Percentiles rank a stretch among this genome's conserved stretches.
Evolutionary conservation across 2,329 filamentous ascomycete genomes (phyloP).

Genomic region (Seiridium unicorne): DNA sequence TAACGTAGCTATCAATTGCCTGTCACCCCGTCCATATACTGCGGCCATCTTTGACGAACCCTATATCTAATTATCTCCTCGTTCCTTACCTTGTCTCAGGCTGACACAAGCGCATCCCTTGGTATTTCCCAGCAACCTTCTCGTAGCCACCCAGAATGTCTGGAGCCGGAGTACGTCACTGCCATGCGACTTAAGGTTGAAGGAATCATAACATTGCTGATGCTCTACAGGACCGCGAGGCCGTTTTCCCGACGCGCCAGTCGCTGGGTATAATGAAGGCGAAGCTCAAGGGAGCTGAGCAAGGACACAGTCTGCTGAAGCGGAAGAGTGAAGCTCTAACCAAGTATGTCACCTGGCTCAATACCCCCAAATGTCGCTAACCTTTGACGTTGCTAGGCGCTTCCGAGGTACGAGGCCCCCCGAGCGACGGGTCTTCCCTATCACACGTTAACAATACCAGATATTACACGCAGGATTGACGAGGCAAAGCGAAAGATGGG

Average conservation of each 20-base stretch:
- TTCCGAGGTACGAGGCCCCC: conserved; percentile 69
- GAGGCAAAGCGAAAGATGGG: conserved; percentile 99
- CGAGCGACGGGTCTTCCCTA: not conserved
- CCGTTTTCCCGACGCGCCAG: conserved; percentile 97
- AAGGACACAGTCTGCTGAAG: conserved; percentile 91
- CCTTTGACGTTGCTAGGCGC: conserved; percentile 53
- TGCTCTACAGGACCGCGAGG: conserved; percentile 73
- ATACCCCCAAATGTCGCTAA: not conserved
- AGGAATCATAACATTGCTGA: conserved; percentile 3
- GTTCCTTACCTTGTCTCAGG: not conserved
- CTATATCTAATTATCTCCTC: not conserved
- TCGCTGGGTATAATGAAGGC: conserved; percentile 96
- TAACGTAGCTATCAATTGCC: too few relatives aligned
- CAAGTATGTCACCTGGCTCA: conserved; percentile 61
- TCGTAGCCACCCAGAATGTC: conserved; percentile 41
- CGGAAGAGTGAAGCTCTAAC: conserved; percentile 97
- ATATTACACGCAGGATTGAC: conserved; percentile 95
- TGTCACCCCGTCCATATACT: too few relatives aligned
- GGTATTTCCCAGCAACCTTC: not conserved
- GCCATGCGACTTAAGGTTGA: not conserved
- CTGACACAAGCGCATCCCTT: not conserved
- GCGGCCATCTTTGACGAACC: too few relatives aligned
- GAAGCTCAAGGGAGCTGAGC: conserved; percentile 92
- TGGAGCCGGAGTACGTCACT: conserved; percentile 45
- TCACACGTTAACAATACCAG: conserved; percentile 39